Evolutionary conservation across 1,139 yeast genomes (phyloP).

Genomic region (Yamadazyma songkhlaensis): DNA sequence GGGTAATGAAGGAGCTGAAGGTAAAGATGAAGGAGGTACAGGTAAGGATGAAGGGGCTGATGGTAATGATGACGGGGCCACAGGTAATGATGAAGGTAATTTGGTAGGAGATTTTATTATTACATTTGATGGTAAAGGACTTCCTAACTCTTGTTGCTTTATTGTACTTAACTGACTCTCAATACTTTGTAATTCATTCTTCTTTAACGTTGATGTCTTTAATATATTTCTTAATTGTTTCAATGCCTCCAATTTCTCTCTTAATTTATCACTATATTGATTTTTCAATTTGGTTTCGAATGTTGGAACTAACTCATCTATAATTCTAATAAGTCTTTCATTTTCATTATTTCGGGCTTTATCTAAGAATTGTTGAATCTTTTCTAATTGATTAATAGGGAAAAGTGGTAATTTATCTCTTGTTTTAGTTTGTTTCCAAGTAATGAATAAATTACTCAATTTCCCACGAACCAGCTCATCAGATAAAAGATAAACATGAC

Average conservation of each 20-base stretch:
- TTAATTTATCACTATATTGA: slow-evolving; percentile 32
- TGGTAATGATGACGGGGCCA: slow-evolving; percentile 17
- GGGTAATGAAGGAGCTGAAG: slow-evolving; percentile 10
- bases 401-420: slow-evolving; percentile 69
- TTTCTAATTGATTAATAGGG: slow-evolving; percentile 64
- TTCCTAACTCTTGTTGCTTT: slow-evolving; percentile 32
- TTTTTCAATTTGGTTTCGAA: slow-evolving; percentile 28
- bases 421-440: slow-evolving; percentile 69
- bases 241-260: slow-evolving; percentile 41
- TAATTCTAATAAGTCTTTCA: slow-evolving; percentile 37
- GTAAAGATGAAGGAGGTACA: slow-evolving; percentile 16
- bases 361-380: slow-evolving; percentile 70
- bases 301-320: slow-evolving; percentile 40
- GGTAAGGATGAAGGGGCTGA: slow-evolving; percentile 8
- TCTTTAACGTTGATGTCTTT: slow-evolving; percentile 35
- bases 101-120: slow-evolving; percentile 7
- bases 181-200: slow-evolving; percentile 40
- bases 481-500: slow-evolving; percentile 74
- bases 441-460: slow-evolving; percentile 72
- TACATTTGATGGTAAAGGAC: slow-evolving; percentile 4
- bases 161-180: slow-evolving; percentile 34
- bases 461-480: slow-evolving; percentile 68
- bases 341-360: slow-evolving; percentile 26
- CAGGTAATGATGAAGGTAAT: slow-evolving; percentile 4
- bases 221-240: slow-evolving; percentile 41